Evolutionary conservation across 805 yeast species (phyloP).

Genomic region (Cyberlindnera mycetangii): DNA sequence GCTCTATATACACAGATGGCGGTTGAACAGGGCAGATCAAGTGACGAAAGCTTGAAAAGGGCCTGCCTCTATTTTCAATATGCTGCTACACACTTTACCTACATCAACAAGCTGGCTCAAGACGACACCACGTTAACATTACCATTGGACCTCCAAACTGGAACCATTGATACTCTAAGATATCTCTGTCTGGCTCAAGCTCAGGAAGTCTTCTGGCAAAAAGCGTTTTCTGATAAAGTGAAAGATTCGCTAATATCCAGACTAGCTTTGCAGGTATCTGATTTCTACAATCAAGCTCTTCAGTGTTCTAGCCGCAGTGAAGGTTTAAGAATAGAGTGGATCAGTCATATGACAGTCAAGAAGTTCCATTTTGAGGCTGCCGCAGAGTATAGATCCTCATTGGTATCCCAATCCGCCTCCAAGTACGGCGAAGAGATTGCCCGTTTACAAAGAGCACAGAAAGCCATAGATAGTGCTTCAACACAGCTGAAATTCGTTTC

Average conservation of each 20-base stretch:
- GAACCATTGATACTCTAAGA: constrained; percentile 49
- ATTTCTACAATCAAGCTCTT: constrained; percentile 48
- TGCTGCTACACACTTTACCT: constrained; percentile 73
- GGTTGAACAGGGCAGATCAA: constrained; percentile 37
- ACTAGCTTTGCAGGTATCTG: constrained; percentile 60
- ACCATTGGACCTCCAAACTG: constrained; percentile 47
- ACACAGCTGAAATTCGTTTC: constrained; percentile 41
- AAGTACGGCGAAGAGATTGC: constrained; percentile 74
- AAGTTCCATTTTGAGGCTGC: constrained; percentile 66
- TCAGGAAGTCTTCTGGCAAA: constrained; percentile 82
- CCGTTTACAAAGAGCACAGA: constrained; percentile 43
- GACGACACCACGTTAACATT: constrained; percentile 23
- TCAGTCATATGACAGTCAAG: constrained; percentile 57
- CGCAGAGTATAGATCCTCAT: constrained; percentile 60
- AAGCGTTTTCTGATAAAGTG: constrained; percentile 48
- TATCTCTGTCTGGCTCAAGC: constrained; percentile 74
- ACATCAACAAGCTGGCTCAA: constrained; percentile 53
- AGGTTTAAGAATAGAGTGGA: constrained; percentile 61
- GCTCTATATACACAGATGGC: constrained; percentile 61
- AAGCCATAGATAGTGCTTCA: constrained; percentile 35
- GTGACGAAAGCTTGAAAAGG: constrained; percentile 54
- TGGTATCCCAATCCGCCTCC: constrained; percentile 42
- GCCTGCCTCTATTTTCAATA: constrained; percentile 65
- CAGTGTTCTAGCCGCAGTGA: constrained; percentile 44
- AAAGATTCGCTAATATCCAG: constrained; percentile 63